These are phyloP conservation scores for Lyophyllum semitale DNA, from an alignment of 768 basidiomycete species.

Conservation along the genomic window DNA sequence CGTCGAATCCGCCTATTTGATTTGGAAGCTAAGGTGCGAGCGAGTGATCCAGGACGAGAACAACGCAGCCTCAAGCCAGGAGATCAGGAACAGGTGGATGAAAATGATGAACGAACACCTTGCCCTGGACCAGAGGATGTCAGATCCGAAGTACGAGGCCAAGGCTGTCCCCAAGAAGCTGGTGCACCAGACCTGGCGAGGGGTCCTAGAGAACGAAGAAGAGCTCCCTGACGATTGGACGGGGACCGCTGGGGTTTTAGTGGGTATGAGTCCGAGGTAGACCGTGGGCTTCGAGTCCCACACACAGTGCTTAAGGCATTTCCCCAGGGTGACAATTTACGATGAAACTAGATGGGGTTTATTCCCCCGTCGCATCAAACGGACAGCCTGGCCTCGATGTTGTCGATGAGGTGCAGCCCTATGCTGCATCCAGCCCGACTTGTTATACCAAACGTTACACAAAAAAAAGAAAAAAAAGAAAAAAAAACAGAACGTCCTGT, in stretches of 20 bases:
- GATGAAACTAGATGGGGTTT: too few species aligned
- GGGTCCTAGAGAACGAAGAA: background rate
- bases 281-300: too few species aligned
- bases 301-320: too few species aligned
- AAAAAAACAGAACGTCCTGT: too few species aligned
- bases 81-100: background rate
- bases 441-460: too few species aligned
- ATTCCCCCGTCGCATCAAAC: too few species aligned
- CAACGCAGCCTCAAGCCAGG: background rate
- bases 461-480: too few species aligned
- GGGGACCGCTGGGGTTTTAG: background rate
- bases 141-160: background rate
- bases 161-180: background rate
- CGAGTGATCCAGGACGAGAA: background rate
- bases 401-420: too few species aligned
- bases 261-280: too few species aligned
- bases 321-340: too few species aligned
- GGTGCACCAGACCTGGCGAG: background rate
- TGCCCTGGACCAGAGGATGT: background rate
- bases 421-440: too few species aligned
- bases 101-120: background rate
- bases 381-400: too few species aligned
- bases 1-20: background rate
- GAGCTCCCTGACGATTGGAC: background rate
- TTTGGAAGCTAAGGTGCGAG: background rate